A percentile compares a stretch with the other conserved stretches of the same genome.
These are phyloP conservation scores for Podosphaera fusca DNA, from an alignment of 2,329 filamentous ascomycete genomes.

Conservation along the genomic window DNA sequence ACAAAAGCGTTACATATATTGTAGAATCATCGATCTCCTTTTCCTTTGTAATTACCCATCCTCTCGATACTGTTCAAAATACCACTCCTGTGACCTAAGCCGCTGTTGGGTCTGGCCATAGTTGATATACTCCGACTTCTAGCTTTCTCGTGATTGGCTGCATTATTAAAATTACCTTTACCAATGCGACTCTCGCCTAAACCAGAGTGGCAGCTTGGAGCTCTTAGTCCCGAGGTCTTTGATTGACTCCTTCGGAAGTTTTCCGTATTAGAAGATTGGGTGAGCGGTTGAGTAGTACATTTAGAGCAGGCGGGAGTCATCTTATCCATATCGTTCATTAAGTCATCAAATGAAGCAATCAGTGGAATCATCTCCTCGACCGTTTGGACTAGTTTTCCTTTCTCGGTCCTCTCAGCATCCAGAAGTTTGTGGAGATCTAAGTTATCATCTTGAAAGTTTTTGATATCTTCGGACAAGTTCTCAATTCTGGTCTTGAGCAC, in stretches of 20 bases:
- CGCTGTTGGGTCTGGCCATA: conserved; percentile 12
- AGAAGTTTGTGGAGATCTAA: conserved; percentile 39
- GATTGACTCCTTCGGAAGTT: conserved; percentile 31
- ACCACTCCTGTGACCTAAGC: conserved; percentile 31
- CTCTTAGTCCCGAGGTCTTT: conserved; percentile 33
- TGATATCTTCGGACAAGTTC: conserved; percentile 48
- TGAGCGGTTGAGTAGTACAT: conserved; percentile 8
- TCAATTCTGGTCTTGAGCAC: conserved; percentile 56
- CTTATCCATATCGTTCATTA: conserved; percentile 14
- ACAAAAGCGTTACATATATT: not conserved
- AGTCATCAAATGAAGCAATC: conserved; percentile 21
- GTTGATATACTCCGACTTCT: conserved; percentile 18
- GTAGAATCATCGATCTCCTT: conserved; percentile 6
- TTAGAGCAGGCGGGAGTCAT: conserved; percentile 9
- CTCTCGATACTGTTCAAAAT: conserved; percentile 73
- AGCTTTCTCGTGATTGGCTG: conserved; percentile 9
- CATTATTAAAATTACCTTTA: conserved; percentile 12
- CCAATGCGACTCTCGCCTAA: conserved; percentile 25
- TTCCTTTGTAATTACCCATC: conserved; percentile 42
- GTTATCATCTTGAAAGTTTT: conserved; percentile 47
- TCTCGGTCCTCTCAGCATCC: conserved; percentile 56
- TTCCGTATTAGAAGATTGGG: conserved; percentile 20
- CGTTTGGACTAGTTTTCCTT: conserved; percentile 58
- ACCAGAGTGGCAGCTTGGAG: conserved; percentile 26
- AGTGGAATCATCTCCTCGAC: conserved; percentile 72